Evolutionary conservation across 139 green algal genomes (phyloP).

Genomic region (Cymbomonas tetramitiformis): DNA sequence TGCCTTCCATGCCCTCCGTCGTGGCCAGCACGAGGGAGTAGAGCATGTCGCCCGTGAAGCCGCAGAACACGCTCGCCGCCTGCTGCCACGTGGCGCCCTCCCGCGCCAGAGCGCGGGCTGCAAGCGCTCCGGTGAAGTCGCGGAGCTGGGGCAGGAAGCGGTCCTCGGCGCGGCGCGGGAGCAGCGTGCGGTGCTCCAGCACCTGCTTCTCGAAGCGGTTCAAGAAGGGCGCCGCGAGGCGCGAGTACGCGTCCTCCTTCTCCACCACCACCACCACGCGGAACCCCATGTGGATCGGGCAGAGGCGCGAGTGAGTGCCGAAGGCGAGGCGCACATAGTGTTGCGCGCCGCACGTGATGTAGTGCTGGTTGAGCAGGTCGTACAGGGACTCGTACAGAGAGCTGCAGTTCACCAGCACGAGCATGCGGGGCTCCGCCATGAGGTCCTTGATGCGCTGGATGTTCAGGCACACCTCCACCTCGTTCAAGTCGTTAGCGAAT

Average conservation of each 20-base stretch:
- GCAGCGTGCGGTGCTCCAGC: too few species aligned
- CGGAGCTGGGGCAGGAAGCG: too few species aligned
- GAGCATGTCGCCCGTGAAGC: too few species aligned
- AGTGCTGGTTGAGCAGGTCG: conserved; percentile 33
- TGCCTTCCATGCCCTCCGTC: too few species aligned
- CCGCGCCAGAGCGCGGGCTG: too few species aligned
- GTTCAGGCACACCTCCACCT: conserved; percentile 12
- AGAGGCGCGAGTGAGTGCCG: conserved; percentile 21
- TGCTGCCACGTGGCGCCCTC: too few species aligned
- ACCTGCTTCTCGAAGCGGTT: conserved; percentile 24
- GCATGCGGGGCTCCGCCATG: conserved; percentile 21
- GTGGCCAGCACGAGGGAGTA: too few species aligned
- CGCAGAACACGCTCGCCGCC: too few species aligned
- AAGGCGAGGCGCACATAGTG: conserved; percentile 23
- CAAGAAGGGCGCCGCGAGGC: conserved; percentile 13
- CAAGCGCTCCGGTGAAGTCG: too few species aligned
- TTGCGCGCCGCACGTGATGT: conserved; percentile 10
- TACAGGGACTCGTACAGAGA: conserved; percentile 23
- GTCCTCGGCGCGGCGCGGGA: too few species aligned
- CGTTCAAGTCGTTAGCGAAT: conserved; percentile 9
- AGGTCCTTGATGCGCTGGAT: conserved; percentile 18
- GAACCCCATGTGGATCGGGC: conserved; percentile 21
- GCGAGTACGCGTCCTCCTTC: too few species aligned
- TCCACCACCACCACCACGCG: conserved; percentile 22
- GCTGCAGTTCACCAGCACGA: conserved; percentile 14